Evolutionary conservation across 2,329 filamentous ascomycete species (phyloP).

Genomic region (Talaromyces sp.): DNA sequence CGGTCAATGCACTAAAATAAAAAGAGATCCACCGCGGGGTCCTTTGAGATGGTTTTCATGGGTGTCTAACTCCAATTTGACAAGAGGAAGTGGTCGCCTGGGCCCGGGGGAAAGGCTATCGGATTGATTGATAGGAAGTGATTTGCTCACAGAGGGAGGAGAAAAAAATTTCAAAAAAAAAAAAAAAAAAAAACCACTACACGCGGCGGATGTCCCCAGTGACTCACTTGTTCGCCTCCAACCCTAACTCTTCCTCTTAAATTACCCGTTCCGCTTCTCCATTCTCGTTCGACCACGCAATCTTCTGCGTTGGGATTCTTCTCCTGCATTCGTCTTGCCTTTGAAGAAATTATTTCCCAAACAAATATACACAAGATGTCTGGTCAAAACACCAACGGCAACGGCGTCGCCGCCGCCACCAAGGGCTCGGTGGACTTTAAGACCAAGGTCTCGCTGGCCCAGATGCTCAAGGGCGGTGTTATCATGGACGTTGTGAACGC

Average conservation of each 20-base stretch:
- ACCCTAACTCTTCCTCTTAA: neutral
- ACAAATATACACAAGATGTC: conserved; percentile 27
- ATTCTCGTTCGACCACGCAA: neutral
- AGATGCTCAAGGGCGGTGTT: conserved; percentile 98
- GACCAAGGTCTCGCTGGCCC: conserved; percentile 89
- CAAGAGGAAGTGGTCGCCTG: neutral
- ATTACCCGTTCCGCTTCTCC: neutral
- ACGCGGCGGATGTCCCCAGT: conserved; percentile 4
- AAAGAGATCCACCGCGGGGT: neutral
- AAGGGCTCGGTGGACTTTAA: conserved; percentile 56
- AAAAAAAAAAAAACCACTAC: neutral
- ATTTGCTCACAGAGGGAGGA: neutral
- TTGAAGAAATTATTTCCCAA: neutral
- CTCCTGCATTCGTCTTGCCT: neutral
- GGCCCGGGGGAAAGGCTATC: neutral
- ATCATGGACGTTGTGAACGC: conserved; percentile 99
- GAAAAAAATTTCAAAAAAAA: neutral
- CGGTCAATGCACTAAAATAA: neutral
- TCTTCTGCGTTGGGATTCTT: neutral
- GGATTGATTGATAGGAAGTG: neutral
- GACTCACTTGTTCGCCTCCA: conserved; percentile 14
- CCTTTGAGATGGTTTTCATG: neutral
- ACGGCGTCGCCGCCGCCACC: conserved; percentile 25
- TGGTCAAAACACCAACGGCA: conserved; percentile 21
- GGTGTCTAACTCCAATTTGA: neutral